A percentile compares a stretch with the other conserved stretches of the same genome.
These are phyloP conservation scores for Solanum lignicaule DNA, from an alignment of 257 asterid species.

Conservation along the genomic window DNA sequence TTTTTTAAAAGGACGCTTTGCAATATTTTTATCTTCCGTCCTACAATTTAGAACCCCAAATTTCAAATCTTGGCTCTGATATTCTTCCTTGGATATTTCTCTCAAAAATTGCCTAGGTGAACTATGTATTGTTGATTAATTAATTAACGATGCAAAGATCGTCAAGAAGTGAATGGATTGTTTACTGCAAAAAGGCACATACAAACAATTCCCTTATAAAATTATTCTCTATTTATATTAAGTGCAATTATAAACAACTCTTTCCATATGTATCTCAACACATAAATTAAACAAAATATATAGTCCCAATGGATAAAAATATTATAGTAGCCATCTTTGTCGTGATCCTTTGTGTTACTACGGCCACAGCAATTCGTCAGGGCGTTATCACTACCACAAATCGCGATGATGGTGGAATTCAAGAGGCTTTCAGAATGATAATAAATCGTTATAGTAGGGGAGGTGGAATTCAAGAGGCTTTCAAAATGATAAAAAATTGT, in stretches of 20 bases:
- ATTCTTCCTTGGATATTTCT: not conserved
- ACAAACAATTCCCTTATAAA: not conserved
- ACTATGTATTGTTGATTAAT: not conserved
- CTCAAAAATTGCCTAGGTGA: not conserved
- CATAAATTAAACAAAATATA: not conserved
- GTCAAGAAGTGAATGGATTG: not conserved
- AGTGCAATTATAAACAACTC: not conserved
- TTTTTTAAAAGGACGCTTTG: too few relatives aligned
- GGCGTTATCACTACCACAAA: not conserved
- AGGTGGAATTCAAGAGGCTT: not conserved
- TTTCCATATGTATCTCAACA: not conserved
- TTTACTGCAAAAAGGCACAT: not conserved
- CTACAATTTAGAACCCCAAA: too few relatives aligned
- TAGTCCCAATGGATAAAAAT: not conserved
- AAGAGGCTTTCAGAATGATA: not conserved
- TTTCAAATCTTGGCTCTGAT: too few relatives aligned
- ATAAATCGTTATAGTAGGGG: not conserved
- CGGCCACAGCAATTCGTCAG: not conserved
- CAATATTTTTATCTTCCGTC: too few relatives aligned
- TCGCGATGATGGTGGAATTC: not conserved
- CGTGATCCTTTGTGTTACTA: not conserved
- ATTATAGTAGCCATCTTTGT: not conserved
- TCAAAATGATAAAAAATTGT: not conserved
- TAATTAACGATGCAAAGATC: not conserved
- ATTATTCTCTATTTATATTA: not conserved